phyloP scores from a whole-genome alignment of 192 early-diverging fungal species.

The Radiomyces spectabilis region DNA sequence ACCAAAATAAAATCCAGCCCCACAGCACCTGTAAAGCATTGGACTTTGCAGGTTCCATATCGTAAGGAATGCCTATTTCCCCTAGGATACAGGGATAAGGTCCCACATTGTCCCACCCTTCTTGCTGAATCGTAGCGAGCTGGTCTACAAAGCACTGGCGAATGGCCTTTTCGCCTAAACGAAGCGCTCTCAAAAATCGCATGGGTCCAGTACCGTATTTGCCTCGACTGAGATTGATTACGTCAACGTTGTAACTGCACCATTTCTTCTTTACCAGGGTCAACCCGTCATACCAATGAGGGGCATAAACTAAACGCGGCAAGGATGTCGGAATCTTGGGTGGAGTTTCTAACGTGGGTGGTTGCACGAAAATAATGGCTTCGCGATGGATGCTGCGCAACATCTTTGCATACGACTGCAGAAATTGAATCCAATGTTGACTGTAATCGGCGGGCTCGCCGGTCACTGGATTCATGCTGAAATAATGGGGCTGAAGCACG shows the following conservation, averaged over 20 bases:
- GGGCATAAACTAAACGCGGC: slow-evolving; percentile 41
- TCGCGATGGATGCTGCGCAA: slow-evolving; percentile 36
- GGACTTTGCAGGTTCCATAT: slow-evolving; percentile 39
- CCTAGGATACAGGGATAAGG: slow-evolving; percentile 38
- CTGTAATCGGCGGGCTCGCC: slow-evolving; percentile 22
- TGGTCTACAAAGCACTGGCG: slow-evolving; percentile 43
- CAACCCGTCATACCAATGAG: slow-evolving; percentile 56
- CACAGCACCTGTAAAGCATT: no score
- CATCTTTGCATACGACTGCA: slow-evolving; percentile 25
- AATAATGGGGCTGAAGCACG: slow-evolving; percentile 33
- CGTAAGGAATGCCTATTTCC: slow-evolving; percentile 49
- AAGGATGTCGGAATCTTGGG: slow-evolving; percentile 31
- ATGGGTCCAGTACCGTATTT: slow-evolving; percentile 34
- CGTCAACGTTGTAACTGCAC: slow-evolving; percentile 49
- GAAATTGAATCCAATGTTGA: slow-evolving; percentile 34
- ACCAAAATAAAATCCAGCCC: slow-evolving; percentile 20
- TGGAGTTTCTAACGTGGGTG: slow-evolving; percentile 43
- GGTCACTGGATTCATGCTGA: slow-evolving; percentile 32
- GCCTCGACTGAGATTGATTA: slow-evolving; percentile 47
- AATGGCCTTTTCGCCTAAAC: slow-evolving; percentile 45
- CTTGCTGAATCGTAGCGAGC: slow-evolving; percentile 33
- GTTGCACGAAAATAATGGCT: slow-evolving; percentile 52
- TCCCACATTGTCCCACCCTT: slow-evolving; percentile 37
- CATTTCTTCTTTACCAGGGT: slow-evolving; percentile 53
- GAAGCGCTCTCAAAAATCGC: slow-evolving; percentile 36